Percentiles rank a stretch among this genome's conserved stretches.
These are phyloP conservation scores for Drechslerella coelobrocha DNA, from an alignment of 2,329 filamentous ascomycete genomes.

Conservation along the genomic window DNA sequence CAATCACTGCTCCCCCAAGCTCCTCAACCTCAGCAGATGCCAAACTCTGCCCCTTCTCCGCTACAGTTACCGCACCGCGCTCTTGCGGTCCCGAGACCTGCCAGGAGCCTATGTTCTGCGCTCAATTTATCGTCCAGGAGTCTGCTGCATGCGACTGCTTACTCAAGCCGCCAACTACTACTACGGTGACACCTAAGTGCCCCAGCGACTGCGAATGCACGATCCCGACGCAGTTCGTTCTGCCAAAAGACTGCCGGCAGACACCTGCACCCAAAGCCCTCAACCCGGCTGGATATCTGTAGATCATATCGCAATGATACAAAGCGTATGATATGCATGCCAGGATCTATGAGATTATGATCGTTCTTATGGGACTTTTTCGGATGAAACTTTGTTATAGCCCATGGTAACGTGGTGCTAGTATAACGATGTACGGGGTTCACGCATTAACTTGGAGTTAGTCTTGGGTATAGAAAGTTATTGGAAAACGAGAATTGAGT, in stretches of 20 bases:
- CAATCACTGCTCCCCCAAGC: neutral
- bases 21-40: neutral
- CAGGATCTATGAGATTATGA: neutral
- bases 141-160: slow-evolving; percentile 28
- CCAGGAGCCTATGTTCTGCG: slow-evolving; percentile 33
- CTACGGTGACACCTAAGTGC: slow-evolving; percentile 20
- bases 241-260: neutral
- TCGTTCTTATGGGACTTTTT: neutral
- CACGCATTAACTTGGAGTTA: no score
- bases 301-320: neutral
- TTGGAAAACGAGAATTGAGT: no score
- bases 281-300: neutral
- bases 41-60: slow-evolving; percentile 18
- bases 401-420: neutral
- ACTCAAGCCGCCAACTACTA: slow-evolving; percentile 14
- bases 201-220: slow-evolving; percentile 34
- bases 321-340: no score
- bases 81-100: slow-evolving; percentile 24
- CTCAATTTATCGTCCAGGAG: slow-evolving; percentile 11
- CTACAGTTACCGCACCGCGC: slow-evolving; percentile 20
- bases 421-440: no score
- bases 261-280: neutral
- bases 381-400: neutral
- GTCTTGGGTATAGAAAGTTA: no score
- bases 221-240: slow-evolving; percentile 25